These are phyloP conservation scores for Lachnellula hyalina DNA, from an alignment of 2,329 filamentous ascomycete genomes.

Conservation along the genomic window DNA sequence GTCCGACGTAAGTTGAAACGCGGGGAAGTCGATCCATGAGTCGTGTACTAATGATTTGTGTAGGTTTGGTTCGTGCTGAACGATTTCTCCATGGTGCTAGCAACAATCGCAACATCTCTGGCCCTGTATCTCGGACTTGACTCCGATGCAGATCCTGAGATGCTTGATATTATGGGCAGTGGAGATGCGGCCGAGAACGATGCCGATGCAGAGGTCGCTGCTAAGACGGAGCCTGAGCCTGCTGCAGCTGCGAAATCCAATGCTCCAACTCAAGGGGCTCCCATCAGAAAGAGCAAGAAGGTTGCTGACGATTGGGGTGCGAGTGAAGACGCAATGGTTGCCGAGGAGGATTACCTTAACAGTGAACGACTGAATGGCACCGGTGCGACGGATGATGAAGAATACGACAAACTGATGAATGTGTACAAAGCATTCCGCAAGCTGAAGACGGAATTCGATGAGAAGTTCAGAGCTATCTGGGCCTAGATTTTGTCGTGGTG, in stretches of 20 bases:
- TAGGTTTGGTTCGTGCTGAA: slow-evolving; percentile 67
- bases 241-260: neutral
- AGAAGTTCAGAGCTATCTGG: slow-evolving; percentile 46
- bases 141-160: slow-evolving; percentile 42
- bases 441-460: slow-evolving; percentile 55
- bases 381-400: slow-evolving; percentile 30
- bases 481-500: slow-evolving; percentile 17
- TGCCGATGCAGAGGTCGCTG: slow-evolving; percentile 30
- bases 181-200: slow-evolving; percentile 44
- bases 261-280: slow-evolving; percentile 5
- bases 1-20: slow-evolving; percentile 41
- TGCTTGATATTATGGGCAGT: slow-evolving; percentile 40
- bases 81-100: slow-evolving; percentile 58
- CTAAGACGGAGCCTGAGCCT: slow-evolving; percentile 15
- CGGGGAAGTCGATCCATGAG: neutral
- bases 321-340: slow-evolving; percentile 36
- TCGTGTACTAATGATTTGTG: slow-evolving; percentile 3
- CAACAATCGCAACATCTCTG: slow-evolving; percentile 65
- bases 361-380: slow-evolving; percentile 32
- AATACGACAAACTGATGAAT: slow-evolving; percentile 44
- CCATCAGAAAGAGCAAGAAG: slow-evolving; percentile 24
- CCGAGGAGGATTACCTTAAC: slow-evolving; percentile 28
- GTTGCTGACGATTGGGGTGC: slow-evolving; percentile 48
- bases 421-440: slow-evolving; percentile 55
- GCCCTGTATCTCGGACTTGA: slow-evolving; percentile 51